Conservation (phyloP, 495 filamentous ascomycete genomes). For the Annulohypoxylon stygium region DNA sequence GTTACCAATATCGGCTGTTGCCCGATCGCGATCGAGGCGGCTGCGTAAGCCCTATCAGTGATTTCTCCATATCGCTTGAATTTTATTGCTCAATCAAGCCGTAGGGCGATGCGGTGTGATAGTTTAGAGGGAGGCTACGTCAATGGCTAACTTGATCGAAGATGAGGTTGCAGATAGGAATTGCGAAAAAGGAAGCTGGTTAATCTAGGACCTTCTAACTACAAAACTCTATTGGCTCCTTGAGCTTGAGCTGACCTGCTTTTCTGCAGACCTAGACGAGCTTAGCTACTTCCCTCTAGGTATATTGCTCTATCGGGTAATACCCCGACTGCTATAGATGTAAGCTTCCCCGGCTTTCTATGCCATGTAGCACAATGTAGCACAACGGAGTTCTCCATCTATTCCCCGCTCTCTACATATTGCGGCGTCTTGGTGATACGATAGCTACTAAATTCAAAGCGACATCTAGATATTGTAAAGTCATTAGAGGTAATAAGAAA, state of each 20-base stretch:
- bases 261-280: slow-evolving; percentile 6
- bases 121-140: slow-evolving; percentile 13
- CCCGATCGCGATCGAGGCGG: slow-evolving; percentile 28
- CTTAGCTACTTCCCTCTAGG: slow-evolving; percentile 1
- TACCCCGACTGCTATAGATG: slow-evolving; percentile 29
- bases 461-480: neutral
- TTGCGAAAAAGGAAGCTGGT: slow-evolving; percentile 43
- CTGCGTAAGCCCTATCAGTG: slow-evolving; percentile 45
- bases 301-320: slow-evolving; percentile 18
- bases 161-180: slow-evolving; percentile 11
- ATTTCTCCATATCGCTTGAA: neutral
- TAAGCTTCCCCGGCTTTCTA: neutral
- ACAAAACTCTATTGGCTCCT: slow-evolving; percentile 26
- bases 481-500: neutral
- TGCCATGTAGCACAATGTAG: neutral
- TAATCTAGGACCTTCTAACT: slow-evolving; percentile 16
- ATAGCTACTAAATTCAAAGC: slow-evolving; percentile 18
- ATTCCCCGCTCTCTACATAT: slow-evolving; percentile 22
- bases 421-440: slow-evolving; percentile 24
- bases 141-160: slow-evolving; percentile 17
- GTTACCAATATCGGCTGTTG: neutral
- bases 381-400: slow-evolving; percentile 27
- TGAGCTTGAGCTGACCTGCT: neutral
- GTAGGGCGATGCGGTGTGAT: slow-evolving; percentile 30
- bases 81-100: slow-evolving; percentile 21